A percentile compares a stretch with the other conserved stretches of the same genome.
Conservation (phyloP, 2,329 filamentous ascomycete genomes). For the Aspergillus versicolor region DNA sequence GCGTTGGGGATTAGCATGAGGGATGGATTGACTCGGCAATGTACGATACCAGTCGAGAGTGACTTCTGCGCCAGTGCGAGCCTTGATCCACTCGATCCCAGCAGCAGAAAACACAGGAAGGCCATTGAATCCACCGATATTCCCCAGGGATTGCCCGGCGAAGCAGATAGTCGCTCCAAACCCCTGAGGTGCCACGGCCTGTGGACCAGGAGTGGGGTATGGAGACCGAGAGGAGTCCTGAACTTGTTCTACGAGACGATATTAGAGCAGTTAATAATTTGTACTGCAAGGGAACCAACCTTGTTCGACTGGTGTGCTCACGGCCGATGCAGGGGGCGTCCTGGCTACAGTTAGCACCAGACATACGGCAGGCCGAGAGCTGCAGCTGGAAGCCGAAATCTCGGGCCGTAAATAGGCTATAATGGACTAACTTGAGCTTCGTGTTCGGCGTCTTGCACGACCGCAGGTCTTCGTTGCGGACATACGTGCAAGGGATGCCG, state of each 20-base stretch:
- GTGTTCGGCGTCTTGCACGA: too few relatives aligned
- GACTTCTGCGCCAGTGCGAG: slow-evolving; percentile 5
- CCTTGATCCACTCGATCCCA: slow-evolving; percentile 11
- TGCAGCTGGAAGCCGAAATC: background rate
- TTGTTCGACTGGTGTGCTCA: too few relatives aligned
- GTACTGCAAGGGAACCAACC: background rate
- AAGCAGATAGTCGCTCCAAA: background rate
- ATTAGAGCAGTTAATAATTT: too few relatives aligned
- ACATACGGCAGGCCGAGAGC: background rate
- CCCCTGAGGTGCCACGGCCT: background rate
- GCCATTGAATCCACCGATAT: slow-evolving; percentile 13
- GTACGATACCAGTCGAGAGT: slow-evolving; percentile 2
- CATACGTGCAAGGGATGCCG: slow-evolving; percentile 8
- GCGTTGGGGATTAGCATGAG: background rate
- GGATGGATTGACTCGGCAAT: background rate
- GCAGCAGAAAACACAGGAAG: slow-evolving; percentile 10
- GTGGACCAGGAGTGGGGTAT: background rate
- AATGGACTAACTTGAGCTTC: too few relatives aligned
- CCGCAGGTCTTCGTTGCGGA: background rate
- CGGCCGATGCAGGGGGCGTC: too few relatives aligned
- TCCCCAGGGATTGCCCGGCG: slow-evolving; percentile 3
- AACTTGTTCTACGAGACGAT: too few relatives aligned
- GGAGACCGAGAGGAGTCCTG: too few relatives aligned
- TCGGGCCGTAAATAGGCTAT: too few relatives aligned
- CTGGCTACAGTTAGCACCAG: too few relatives aligned